Evolutionary conservation across 2,329 filamentous ascomycete genomes (phyloP).

Genomic region (Nakataea oryzae): DNA sequence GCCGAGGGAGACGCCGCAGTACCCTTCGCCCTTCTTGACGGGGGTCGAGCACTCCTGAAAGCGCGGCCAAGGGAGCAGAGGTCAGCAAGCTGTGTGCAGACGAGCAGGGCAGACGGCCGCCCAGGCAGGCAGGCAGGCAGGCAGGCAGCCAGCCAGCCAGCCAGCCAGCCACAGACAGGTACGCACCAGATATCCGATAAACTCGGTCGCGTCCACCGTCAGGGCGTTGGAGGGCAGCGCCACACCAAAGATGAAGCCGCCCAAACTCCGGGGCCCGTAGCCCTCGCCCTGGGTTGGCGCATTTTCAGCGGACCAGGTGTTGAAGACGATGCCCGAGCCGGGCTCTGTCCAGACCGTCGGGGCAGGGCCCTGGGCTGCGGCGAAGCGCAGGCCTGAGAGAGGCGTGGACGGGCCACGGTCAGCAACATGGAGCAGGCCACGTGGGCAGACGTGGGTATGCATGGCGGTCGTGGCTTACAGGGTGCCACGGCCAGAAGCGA

Average conservation of each 20-base stretch:
- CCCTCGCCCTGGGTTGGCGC: slow-evolving; percentile 24
- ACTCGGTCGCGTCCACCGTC: slow-evolving; percentile 33
- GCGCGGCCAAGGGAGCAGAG: not conserved
- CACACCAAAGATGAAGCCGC: slow-evolving; percentile 36
- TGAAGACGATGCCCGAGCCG: slow-evolving; percentile 39
- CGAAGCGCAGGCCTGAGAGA: not conserved
- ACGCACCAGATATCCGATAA: slow-evolving; percentile 41
- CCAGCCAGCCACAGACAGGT: not conserved
- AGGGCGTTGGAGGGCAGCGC: slow-evolving; percentile 34
- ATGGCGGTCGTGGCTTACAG: not conserved
- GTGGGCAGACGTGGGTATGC: not conserved
- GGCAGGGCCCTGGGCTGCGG: slow-evolving; percentile 11
- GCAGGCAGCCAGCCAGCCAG: not conserved
- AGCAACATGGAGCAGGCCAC: not conserved
- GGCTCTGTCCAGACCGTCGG: slow-evolving; percentile 29
- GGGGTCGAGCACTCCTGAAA: slow-evolving; percentile 32
- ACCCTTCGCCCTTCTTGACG: slow-evolving; percentile 33
- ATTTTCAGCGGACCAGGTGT: slow-evolving; percentile 30
- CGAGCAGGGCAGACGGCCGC: not conserved
- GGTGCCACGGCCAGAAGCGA: not conserved
- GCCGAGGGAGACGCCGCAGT: slow-evolving; percentile 41
- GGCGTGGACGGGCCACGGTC: not conserved
- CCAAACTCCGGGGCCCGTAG: slow-evolving; percentile 2
- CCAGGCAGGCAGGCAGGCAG: not conserved
- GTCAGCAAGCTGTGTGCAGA: not conserved